A percentile compares a stretch with the other conserved stretches of the same genome.
Evolutionary conservation across 169 alveolate species (phyloP).

Genomic region (Eimeria acervulina): DNA sequence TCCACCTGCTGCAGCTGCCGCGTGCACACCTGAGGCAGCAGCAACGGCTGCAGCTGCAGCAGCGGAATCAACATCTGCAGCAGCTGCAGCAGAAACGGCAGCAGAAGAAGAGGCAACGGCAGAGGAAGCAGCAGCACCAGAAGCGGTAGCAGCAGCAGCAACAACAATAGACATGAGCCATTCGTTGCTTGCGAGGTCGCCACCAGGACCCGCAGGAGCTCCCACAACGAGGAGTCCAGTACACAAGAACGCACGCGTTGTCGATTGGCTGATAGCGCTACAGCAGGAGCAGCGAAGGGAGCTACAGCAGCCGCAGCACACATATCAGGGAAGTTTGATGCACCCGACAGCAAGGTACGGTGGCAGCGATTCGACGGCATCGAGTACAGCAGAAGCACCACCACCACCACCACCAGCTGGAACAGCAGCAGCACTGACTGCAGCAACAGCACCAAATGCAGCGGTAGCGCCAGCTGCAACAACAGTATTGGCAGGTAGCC

Average conservation of each 20-base stretch:
- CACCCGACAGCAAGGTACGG: background rate
- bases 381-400: background rate
- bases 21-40: background rate
- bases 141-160: background rate
- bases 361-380: background rate
- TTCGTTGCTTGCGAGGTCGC: background rate
- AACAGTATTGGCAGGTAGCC: too few species aligned
- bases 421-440: background rate
- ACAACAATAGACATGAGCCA: background rate
- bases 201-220: background rate
- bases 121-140: background rate
- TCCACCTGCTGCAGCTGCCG: background rate
- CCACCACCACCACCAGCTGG: background rate
- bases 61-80: background rate
- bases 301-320: background rate
- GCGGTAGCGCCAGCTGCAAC: background rate
- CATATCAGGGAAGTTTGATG: background rate
- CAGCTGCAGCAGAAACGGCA: background rate
- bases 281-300: background rate
- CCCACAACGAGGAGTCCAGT: background rate
- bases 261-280: background rate
- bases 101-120: background rate
- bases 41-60: background rate
- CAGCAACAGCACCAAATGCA: background rate
- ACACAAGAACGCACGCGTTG: background rate